These are phyloP conservation scores for Cytospora piceae DNA, from an alignment of 2,329 filamentous ascomycete genomes.

Conservation along the genomic window DNA sequence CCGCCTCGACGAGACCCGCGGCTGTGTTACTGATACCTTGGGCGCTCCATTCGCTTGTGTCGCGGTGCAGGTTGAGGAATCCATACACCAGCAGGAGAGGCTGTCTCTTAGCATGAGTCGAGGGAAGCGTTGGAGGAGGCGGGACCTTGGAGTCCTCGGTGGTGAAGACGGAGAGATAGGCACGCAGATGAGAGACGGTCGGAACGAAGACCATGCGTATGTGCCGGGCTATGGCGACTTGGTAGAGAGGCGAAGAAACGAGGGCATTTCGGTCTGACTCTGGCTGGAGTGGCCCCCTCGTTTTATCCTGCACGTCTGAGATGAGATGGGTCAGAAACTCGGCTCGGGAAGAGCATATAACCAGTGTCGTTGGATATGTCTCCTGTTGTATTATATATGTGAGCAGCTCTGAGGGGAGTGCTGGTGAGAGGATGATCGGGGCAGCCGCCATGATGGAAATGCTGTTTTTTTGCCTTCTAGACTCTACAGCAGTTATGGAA, in stretches of 20 bases:
- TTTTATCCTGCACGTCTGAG: constrained; percentile 45
- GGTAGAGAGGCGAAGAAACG: constrained; percentile 67
- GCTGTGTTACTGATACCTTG: constrained; percentile 70
- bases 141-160: constrained; percentile 42
- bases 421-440: constrained; percentile 55
- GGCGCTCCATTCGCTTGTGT: constrained; percentile 74
- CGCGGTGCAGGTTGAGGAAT: constrained; percentile 65
- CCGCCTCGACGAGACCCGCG: constrained; percentile 66
- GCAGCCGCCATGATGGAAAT: constrained; percentile 18
- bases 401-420: constrained; percentile 65
- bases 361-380: constrained; percentile 62
- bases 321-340: constrained; percentile 67
- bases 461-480: background rate
- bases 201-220: constrained; percentile 74
- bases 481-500: background rate
- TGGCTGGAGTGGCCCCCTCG: background rate
- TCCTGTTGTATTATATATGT: constrained; percentile 63
- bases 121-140: constrained; percentile 39
- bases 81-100: constrained; percentile 66
- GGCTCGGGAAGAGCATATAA: constrained; percentile 70
- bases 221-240: constrained; percentile 69
- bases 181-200: constrained; percentile 76
- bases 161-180: constrained; percentile 67
- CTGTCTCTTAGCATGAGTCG: constrained; percentile 11
- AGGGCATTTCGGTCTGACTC: constrained; percentile 40